A percentile compares a stretch with the other conserved stretches of the same genome.
These are phyloP conservation scores for Tuber borchii DNA, from an alignment of 495 filamentous ascomycete genomes.

Conservation along the genomic window DNA sequence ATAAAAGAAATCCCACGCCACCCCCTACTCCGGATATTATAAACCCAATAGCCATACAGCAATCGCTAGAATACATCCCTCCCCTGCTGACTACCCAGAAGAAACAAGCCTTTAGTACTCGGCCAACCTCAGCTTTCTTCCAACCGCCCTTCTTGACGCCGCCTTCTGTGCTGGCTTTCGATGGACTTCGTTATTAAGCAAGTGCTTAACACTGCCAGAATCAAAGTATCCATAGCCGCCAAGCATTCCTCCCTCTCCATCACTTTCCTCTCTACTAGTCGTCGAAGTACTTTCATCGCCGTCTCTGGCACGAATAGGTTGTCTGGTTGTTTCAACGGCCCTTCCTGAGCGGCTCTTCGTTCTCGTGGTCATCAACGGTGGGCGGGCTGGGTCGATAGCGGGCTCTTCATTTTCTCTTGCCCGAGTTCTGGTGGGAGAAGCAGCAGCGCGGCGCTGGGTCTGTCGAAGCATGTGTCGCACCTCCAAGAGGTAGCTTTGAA, in stretches of 20 bases:
- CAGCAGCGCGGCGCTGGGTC: constrained; percentile 48
- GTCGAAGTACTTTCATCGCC: constrained; percentile 27
- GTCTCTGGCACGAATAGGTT: background rate
- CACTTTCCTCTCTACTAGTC: constrained; percentile 35
- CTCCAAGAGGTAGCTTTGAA: constrained; percentile 85
- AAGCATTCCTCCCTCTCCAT: constrained; percentile 41
- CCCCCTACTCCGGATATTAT: constrained; percentile 12
- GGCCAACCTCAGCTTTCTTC: constrained; percentile 68
- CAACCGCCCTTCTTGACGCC: constrained; percentile 56
- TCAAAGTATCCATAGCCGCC: constrained; percentile 43
- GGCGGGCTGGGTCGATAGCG: constrained; percentile 45
- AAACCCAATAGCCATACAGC: constrained; percentile 12
- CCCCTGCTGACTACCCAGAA: background rate
- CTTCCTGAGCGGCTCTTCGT: constrained; percentile 43
- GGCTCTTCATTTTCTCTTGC: constrained; percentile 60
- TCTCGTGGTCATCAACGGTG: constrained; percentile 48
- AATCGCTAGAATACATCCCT: constrained; percentile 1
- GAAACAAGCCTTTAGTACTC: constrained; percentile 54
- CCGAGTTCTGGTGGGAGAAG: constrained; percentile 53
- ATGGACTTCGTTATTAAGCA: constrained; percentile 39
- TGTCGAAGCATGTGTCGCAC: constrained; percentile 73
- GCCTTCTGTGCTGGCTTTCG: constrained; percentile 50
- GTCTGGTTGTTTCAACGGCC: constrained; percentile 18
- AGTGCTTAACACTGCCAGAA: constrained; percentile 34
- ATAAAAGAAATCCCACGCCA: constrained; percentile 10